Conservation (phyloP, 2,329 filamentous ascomycete species). For the Pestalotiopsis sp. region DNA sequence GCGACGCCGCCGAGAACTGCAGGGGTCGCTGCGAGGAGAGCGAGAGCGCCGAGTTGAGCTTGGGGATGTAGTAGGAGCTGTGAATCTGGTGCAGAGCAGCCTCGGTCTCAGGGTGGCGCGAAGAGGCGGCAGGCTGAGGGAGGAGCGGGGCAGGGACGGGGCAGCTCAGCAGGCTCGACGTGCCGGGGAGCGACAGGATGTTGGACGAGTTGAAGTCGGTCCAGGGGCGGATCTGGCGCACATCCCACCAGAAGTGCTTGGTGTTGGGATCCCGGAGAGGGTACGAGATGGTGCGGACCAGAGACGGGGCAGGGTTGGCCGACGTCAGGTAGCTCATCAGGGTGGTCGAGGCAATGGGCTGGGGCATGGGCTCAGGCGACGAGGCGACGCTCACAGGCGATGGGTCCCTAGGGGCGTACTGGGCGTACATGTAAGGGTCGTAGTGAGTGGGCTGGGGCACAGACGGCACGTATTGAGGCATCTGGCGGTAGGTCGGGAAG, state of each 20-base stretch:
- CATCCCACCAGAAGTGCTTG: constrained; percentile 95
- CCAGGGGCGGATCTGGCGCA: constrained; percentile 85
- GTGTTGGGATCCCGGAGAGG: constrained; percentile 64
- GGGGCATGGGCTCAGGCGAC: constrained; percentile 46
- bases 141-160: constrained; percentile 64
- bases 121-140: constrained; percentile 55
- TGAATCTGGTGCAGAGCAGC: constrained; percentile 73
- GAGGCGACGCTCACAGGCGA: constrained; percentile 37
- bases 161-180: constrained; percentile 71
- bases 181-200: constrained; percentile 71
- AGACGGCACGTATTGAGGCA: constrained; percentile 56
- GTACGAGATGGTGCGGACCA: constrained; percentile 78
- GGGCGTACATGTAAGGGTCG: constrained; percentile 47
- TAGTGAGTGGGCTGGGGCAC: constrained; percentile 29
- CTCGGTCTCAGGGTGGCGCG: constrained; percentile 77
- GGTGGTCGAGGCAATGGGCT: constrained; percentile 61
- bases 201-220: constrained; percentile 72
- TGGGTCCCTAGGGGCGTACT: constrained; percentile 45
- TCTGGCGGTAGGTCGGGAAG: constrained; percentile 81
- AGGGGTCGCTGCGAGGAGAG: constrained; percentile 70
- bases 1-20: constrained; percentile 48
- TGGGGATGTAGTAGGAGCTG: constrained; percentile 76
- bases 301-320: constrained; percentile 77
- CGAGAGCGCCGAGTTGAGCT: constrained; percentile 81
- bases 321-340: constrained; percentile 76